Conservation (phyloP, 306 rosid genomes). For the Corylus avellana region DNA sequence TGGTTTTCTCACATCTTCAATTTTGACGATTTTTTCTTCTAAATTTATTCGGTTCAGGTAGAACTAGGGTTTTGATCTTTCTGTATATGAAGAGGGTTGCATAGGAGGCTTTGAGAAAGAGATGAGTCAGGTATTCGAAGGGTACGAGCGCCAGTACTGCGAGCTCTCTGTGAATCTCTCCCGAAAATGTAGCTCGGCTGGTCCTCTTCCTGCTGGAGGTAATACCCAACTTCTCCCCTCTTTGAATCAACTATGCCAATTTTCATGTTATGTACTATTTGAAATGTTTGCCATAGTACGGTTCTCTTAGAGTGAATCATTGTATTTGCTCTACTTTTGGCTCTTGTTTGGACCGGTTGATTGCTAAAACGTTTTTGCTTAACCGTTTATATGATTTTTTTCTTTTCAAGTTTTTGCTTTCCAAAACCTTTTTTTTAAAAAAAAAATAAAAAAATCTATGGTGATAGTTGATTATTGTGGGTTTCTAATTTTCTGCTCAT, state of each 20-base stretch:
- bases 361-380: too few relatives aligned
- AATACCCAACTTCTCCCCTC: not conserved
- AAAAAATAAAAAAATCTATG: too few relatives aligned
- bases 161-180: slow-evolving; percentile 87
- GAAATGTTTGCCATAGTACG: too few relatives aligned
- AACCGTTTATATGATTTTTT: too few relatives aligned
- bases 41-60: not conserved
- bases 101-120: not conserved
- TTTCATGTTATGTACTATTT: too few relatives aligned
- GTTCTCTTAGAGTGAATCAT: too few relatives aligned
- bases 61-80: not conserved
- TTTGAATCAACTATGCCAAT: not conserved
- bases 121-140: slow-evolving; percentile 86
- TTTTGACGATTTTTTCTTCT: not conserved
- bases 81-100: slow-evolving; percentile 5
- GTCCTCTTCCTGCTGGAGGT: slow-evolving; percentile 63
- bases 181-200: slow-evolving; percentile 65
- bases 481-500: too few relatives aligned
- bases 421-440: too few relatives aligned
- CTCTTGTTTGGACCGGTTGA: too few relatives aligned
- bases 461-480: too few relatives aligned
- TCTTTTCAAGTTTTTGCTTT: too few relatives aligned
- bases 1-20: not conserved
- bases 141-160: slow-evolving; percentile 91
- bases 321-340: too few relatives aligned